Evolutionary conservation across 1,284 basidiomycete genomes (phyloP), one percentile per base, ranked within the genome.

Genomic region (Cutaneotrichosporon dermatis): DNA sequence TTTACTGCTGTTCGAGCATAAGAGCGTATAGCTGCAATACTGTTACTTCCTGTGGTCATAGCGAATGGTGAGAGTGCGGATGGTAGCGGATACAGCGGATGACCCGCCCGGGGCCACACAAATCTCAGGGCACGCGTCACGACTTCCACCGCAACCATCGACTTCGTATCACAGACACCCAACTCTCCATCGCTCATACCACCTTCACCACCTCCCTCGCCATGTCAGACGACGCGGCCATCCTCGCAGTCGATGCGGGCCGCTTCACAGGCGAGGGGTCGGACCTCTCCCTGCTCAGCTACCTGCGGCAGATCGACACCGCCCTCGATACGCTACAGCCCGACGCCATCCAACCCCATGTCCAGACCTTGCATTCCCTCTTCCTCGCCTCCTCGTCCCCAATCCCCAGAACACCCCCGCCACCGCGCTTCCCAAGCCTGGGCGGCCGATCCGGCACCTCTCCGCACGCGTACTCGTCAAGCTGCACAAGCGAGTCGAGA

Each of bases 401-500:
- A 54, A 41, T 10, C 54, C 59, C 12, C 42, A 46, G 41, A 50
- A 46, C 35, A 59, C 50, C 9, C 54, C 62, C 4, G 59, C 59
- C 6, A 64, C 59, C 4, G 59, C 59, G 1, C 88, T 87, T 64
- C 90, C 90, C 11, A 75, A 82, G 41, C 92, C 93, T 1, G 93
- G 94, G 16, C 85, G 92, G 25, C 91, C 91, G 2, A 80, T 92
- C 53, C 84, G 95, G 42, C 88, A 89, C 62, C 80, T 92, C 3
- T 83, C 89, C 51, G 86, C 89, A 6, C 82, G 89, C 80, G 92
- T 90, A 69, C 78, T 97, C 48, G 79, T 90, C 55, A 75, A 82
- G 16, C 70, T 96, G n/a, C 94, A 95, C 77, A 83, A 82, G 40
- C 83, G 86, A 13, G 89, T 89, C 65, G 93, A 97, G 71, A 87